A percentile compares a stretch with the other conserved stretches of the same genome.
phyloP scores from a whole-genome alignment of 768 basidiomycete genomes.

The Psilocybe subaeruginosa region DNA sequence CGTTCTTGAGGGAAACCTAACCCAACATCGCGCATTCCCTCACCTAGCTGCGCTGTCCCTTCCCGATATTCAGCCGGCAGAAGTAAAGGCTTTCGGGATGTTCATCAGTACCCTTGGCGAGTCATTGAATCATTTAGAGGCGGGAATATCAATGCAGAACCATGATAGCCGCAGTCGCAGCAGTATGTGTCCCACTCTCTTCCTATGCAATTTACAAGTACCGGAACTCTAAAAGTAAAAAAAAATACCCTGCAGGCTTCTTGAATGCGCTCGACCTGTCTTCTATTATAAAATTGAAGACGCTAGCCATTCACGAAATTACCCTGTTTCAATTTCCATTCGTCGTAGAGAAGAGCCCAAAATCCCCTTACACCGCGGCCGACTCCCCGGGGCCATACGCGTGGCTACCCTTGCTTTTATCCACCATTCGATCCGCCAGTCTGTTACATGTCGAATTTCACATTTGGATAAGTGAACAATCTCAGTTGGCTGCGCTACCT shows the following conservation, averaged over 20 bases:
- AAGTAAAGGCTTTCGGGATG: constrained; percentile 22
- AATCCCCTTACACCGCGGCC: constrained; percentile 5
- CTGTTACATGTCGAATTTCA: constrained; percentile 26
- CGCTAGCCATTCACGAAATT: constrained; percentile 31
- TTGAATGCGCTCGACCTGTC: constrained; percentile 26
- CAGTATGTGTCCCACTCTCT: no score
- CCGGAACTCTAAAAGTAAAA: no score
- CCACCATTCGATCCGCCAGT: constrained; percentile 22
- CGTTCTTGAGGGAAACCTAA: not conserved
- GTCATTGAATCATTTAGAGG: constrained; percentile 31
- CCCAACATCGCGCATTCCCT: constrained; percentile 14
- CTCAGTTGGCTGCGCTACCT: constrained; percentile 33
- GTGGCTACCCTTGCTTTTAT: constrained; percentile 32
- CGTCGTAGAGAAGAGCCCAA: constrained; percentile 8
- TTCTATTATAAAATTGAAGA: constrained; percentile 26
- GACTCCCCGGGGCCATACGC: constrained; percentile 20
- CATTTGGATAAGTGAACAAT: constrained; percentile 37
- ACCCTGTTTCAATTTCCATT: constrained; percentile 36
- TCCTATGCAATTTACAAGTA: no score
- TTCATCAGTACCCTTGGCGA: constrained; percentile 27
- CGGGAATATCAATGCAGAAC: constrained; percentile 24
- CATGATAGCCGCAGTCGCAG: not conserved
- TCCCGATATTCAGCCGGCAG: constrained; percentile 34
- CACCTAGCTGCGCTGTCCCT: constrained; percentile 24
- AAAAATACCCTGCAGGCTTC: constrained; percentile 16